Evolutionary conservation across 495 filamentous ascomycete species (phyloP), one percentile per base, ranked within the genome.

Genomic region (Penicillium malachiteum): DNA sequence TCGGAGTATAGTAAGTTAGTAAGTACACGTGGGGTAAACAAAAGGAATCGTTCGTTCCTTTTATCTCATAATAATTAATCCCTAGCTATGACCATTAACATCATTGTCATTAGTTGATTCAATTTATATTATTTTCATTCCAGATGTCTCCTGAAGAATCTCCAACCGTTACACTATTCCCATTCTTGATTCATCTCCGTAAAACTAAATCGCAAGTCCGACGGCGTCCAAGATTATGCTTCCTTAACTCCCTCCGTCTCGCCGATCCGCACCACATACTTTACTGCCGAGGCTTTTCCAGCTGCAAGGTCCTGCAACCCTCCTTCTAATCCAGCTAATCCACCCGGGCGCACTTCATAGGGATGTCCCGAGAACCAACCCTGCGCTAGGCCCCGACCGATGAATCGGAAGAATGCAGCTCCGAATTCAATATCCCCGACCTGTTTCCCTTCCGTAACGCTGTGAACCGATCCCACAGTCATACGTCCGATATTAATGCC

Each of bases 261-360:
- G 42, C 58, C 81, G 69, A 91, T 83, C 32, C 83, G 68, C 52
- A 87, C 84, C 2, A 90, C 81, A 70, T 87, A 89, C 64, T 91
- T 91, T 0, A 82, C 72, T 13, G 78, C 87, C 50, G 81, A 84
- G 44, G 82, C 86, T 59, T 83, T 86, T 0, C 87, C 88, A 50
- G 83, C 77, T 66, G 80, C 80, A 56, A 90, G 65, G 52, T 84
- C 75, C 55, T 65, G 63, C 63, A 91, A 56, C 1, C 67, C 86
- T 0, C 68, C 64, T 68, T 87, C 68, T 9, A 90, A 58, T 0
- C 85, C 85, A 8, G 60, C 73, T 52, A 91, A 56, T 0, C 87
- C 88, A 10, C 82, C 79, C 0, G 76, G 72, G 7, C 84, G 67
- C 35, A 91, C 81, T 69, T 85, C 78, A 31, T 76, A 70, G 21